phyloP scores from a whole-genome alignment of 2,329 filamentous ascomycete genomes.

The Pseudocercospora fuligena region DNA sequence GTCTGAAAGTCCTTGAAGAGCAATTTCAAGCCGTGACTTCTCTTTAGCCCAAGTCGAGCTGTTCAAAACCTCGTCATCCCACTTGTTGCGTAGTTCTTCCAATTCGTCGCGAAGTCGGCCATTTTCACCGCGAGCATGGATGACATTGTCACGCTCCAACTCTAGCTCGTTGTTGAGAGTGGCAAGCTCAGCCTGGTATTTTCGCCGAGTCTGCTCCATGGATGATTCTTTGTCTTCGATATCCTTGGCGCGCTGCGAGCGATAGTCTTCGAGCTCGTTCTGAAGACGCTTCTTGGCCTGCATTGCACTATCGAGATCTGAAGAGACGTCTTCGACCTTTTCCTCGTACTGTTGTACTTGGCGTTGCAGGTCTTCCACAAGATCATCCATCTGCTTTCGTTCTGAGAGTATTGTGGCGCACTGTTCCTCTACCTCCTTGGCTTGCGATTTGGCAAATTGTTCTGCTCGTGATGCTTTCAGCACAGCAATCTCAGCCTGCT shows the following conservation, averaged over 20 bases:
- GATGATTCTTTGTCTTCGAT: slow-evolving; percentile 96
- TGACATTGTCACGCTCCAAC: slow-evolving; percentile 85
- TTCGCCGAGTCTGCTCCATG: slow-evolving; percentile 95
- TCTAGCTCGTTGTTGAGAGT: slow-evolving; percentile 90
- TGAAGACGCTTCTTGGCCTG: slow-evolving; percentile 94
- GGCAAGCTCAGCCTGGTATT: slow-evolving; percentile 93
- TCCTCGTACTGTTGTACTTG: slow-evolving; percentile 90
- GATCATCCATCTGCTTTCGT: slow-evolving; percentile 83
- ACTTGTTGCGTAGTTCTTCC: slow-evolving; percentile 91
- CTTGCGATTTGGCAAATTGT: slow-evolving; percentile 89
- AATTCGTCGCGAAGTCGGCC: slow-evolving; percentile 90
- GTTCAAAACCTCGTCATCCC: slow-evolving; percentile 97
- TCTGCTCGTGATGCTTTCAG: slow-evolving; percentile 90
- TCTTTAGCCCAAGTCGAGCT: slow-evolving; percentile 99
- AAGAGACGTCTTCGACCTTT: slow-evolving; percentile 86
- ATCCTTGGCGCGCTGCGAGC: slow-evolving; percentile 91
- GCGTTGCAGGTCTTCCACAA: slow-evolving; percentile 86
- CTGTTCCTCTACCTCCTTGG: slow-evolving; percentile 87
- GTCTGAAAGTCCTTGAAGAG: slow-evolving; percentile 82
- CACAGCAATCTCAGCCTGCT: slow-evolving; percentile 94
- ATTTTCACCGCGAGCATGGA: slow-evolving; percentile 84
- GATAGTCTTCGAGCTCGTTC: slow-evolving; percentile 96
- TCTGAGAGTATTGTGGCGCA: slow-evolving; percentile 90
- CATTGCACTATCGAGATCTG: slow-evolving; percentile 81
- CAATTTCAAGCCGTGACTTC: slow-evolving; percentile 88